Conservation (phyloP, 192 early-diverging fungal species). For the Coemansia sp. region DNA sequence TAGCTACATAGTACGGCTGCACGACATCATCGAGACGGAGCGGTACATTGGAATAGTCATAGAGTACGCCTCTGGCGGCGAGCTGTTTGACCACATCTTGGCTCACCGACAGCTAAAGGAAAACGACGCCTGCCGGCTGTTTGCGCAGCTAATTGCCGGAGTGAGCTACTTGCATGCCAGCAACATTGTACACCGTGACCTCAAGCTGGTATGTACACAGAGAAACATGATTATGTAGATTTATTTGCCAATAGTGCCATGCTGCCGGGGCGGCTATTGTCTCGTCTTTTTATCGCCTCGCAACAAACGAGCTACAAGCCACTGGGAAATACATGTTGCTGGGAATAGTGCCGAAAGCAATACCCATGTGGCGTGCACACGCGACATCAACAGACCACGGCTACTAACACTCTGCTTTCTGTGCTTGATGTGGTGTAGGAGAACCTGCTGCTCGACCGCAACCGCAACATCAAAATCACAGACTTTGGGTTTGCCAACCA, state of each 20-base stretch:
- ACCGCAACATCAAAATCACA: conserved; percentile 93
- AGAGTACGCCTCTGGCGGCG: conserved; percentile 95
- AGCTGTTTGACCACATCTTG: conserved; percentile 97
- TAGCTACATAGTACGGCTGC: conserved; percentile 86
- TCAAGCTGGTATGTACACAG: conserved; percentile 75
- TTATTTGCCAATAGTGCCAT: not conserved
- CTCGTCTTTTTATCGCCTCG: not conserved
- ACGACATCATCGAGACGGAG: conserved; percentile 95
- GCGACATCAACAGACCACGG: not conserved
- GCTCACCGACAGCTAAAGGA: conserved; percentile 92
- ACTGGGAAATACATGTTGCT: not conserved
- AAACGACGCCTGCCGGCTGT: conserved; percentile 82
- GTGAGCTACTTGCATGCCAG: conserved; percentile 91
- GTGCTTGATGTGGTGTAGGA: conserved; percentile 57
- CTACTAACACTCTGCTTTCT: conserved; percentile 7
- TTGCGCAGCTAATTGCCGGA: conserved; percentile 88
- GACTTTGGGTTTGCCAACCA: conserved; percentile 99
- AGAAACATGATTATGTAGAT: not conserved
- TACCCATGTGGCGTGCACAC: not conserved
- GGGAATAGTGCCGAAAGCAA: not conserved
- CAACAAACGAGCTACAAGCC: conserved; percentile 1
- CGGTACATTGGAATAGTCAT: conserved; percentile 96
- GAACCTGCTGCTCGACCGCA: conserved; percentile 88
- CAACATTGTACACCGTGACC: conserved; percentile 94
- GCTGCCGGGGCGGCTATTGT: not conserved